Percentiles rank a stretch among this genome's conserved stretches.
Conservation (phyloP, 2,329 filamentous ascomycete genomes). For the Spiromastix sp. region DNA sequence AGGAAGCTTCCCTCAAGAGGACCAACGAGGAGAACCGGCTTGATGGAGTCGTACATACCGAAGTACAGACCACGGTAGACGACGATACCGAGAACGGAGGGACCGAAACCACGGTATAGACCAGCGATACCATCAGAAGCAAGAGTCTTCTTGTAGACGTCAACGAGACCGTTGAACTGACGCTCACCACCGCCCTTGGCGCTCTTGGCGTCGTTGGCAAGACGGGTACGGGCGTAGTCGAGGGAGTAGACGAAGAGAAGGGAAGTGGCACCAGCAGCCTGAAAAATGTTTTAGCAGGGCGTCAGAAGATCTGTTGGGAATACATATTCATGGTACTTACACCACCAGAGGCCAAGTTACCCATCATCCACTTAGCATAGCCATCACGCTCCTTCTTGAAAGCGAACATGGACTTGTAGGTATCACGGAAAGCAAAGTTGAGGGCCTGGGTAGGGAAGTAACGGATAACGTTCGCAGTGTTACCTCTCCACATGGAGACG, state of each 20-base stretch:
- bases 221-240: slow-evolving; percentile 99
- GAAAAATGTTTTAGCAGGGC: slow-evolving; percentile 5
- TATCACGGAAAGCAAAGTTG: slow-evolving; percentile 99
- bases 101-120: slow-evolving; percentile 99
- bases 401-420: slow-evolving; percentile 99
- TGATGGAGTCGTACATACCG: slow-evolving; percentile 99
- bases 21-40: slow-evolving; percentile 93
- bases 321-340: slow-evolving; percentile 49
- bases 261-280: slow-evolving; percentile 97
- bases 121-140: slow-evolving; percentile 96
- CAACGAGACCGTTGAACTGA: slow-evolving; percentile 99
- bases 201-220: slow-evolving; percentile 99
- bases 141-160: slow-evolving; percentile 99
- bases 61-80: slow-evolving; percentile 99
- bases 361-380: slow-evolving; percentile 97
- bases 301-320: not conserved
- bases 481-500: slow-evolving; percentile 95
- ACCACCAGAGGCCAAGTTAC: slow-evolving; percentile 99
- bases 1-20: slow-evolving; percentile 96
- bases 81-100: slow-evolving; percentile 96
- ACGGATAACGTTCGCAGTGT: slow-evolving; percentile 99
- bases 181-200: slow-evolving; percentile 90
- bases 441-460: slow-evolving; percentile 99
- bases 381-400: slow-evolving; percentile 99
- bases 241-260: slow-evolving; percentile 99